phyloP scores from a whole-genome alignment of 1,139 yeast genomes.

The Scheffersomyces cryptocercus region DNA sequence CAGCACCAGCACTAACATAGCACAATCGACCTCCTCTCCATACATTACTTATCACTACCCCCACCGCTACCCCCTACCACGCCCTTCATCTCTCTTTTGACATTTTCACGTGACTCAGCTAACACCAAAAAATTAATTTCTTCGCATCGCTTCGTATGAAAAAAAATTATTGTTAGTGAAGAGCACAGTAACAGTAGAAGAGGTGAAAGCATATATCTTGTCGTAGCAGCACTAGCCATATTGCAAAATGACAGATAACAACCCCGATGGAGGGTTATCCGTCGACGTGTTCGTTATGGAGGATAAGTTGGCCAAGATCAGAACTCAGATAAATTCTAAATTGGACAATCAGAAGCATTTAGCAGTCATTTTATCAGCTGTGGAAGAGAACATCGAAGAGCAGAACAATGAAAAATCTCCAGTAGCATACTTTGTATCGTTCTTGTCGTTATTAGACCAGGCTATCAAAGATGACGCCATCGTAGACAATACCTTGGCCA shows the following conservation, averaged over 20 bases:
- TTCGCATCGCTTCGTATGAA: background rate
- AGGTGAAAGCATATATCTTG: background rate
- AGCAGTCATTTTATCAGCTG: conserved; percentile 76
- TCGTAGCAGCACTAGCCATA: conserved; percentile 1
- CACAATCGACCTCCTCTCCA: too few species aligned
- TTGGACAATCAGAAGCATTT: conserved; percentile 79
- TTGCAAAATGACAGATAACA: conserved; percentile 28
- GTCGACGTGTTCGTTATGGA: conserved; percentile 55
- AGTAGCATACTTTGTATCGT: conserved; percentile 81
- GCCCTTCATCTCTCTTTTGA: background rate
- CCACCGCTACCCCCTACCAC: too few species aligned
- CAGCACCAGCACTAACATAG: too few species aligned
- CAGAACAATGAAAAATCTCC: conserved; percentile 62
- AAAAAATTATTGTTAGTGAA: background rate
- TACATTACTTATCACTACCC: too few species aligned
- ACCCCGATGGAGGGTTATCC: conserved; percentile 46
- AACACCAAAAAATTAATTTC: background rate
- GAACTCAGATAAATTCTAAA: conserved; percentile 72
- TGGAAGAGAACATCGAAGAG: conserved; percentile 82
- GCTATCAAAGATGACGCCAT: conserved; percentile 57
- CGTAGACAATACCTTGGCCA: conserved; percentile 62
- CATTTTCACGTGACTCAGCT: background rate
- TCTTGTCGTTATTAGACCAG: conserved; percentile 79
- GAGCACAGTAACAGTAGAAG: background rate
- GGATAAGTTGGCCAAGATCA: conserved; percentile 65